Evolutionary conservation across 2,329 filamentous ascomycete genomes (phyloP).

Genomic region (Aureobasidium pullulans): DNA sequence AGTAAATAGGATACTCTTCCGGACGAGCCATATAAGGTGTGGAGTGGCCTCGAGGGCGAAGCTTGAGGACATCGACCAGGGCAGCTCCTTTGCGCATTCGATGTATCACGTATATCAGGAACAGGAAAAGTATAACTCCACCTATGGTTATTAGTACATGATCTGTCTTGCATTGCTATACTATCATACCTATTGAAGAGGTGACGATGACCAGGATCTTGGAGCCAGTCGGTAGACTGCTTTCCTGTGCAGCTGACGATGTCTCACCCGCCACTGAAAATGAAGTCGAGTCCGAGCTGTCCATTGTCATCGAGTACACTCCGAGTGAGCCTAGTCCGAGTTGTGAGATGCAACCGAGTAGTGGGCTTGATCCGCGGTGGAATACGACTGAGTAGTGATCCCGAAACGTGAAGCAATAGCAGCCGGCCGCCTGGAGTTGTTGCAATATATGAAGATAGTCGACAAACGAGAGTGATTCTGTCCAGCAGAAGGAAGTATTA

Average conservation of each 20-base stretch:
- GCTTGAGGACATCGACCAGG: conserved; percentile 15
- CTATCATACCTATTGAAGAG: conserved; percentile 10
- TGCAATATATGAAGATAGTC: not conserved
- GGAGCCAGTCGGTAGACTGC: not conserved
- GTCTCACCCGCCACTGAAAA: not conserved
- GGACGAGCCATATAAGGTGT: conserved; percentile 1
- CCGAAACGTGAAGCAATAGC: not conserved
- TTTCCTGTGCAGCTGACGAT: not conserved
- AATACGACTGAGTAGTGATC: no score
- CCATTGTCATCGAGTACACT: not conserved
- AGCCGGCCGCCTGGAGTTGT: not conserved
- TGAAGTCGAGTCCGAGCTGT: not conserved
- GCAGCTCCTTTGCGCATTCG: conserved; percentile 14
- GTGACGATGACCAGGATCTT: conserved; percentile 7
- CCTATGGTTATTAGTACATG: not conserved
- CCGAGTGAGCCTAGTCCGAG: no score
- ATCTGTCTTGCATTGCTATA: not conserved
- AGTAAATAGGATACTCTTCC: conserved; percentile 12
- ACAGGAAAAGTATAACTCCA: conserved; percentile 13
- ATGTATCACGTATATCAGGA: conserved; percentile 14
- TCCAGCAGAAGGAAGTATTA: conserved; percentile 4
- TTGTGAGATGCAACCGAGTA: no score
- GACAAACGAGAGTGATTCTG: not conserved
- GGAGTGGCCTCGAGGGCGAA: conserved; percentile 8
- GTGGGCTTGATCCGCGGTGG: no score